Percentiles rank a stretch among this genome's conserved stretches.
Evolutionary conservation across 2,329 filamentous ascomycete genomes (phyloP).

Genomic region (Fusarium nanum): DNA sequence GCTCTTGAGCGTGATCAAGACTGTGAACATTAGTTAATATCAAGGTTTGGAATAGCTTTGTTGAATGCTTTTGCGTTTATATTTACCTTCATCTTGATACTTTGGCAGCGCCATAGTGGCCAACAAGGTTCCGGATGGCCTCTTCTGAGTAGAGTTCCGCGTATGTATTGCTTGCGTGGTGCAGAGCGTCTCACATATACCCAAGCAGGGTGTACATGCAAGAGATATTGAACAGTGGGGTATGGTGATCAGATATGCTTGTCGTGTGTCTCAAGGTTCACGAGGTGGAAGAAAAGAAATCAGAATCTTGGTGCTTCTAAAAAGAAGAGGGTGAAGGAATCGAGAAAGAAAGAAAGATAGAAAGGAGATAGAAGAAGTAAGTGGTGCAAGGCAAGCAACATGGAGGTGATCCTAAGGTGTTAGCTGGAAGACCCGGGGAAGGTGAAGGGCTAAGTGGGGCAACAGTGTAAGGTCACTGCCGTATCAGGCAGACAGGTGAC

Average conservation of each 20-base stretch:
- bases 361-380: slow-evolving; percentile 20
- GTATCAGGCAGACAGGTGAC: slow-evolving; percentile 49
- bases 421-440: slow-evolving; percentile 36
- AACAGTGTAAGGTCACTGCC: slow-evolving; percentile 43
- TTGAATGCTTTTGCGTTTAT: neutral
- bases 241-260: slow-evolving; percentile 11
- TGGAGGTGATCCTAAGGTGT: slow-evolving; percentile 34
- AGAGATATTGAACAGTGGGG: slow-evolving; percentile 24
- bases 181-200: slow-evolving; percentile 31
- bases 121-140: neutral
- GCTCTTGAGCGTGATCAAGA: slow-evolving; percentile 48
- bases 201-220: slow-evolving; percentile 12
- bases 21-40: slow-evolving; percentile 42
- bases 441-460: slow-evolving; percentile 49
- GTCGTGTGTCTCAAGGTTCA: neutral
- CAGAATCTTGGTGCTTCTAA: neutral
- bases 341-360: neutral
- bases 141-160: neutral
- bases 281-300: neutral
- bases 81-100: slow-evolving; percentile 44
- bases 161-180: slow-evolving; percentile 3
- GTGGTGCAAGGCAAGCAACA: slow-evolving; percentile 20
- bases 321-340: neutral
- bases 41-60: neutral
- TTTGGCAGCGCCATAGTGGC: slow-evolving; percentile 41